phyloP scores from a whole-genome alignment of 2,329 filamentous ascomycete species.

The Raffaelea albimanens region DNA sequence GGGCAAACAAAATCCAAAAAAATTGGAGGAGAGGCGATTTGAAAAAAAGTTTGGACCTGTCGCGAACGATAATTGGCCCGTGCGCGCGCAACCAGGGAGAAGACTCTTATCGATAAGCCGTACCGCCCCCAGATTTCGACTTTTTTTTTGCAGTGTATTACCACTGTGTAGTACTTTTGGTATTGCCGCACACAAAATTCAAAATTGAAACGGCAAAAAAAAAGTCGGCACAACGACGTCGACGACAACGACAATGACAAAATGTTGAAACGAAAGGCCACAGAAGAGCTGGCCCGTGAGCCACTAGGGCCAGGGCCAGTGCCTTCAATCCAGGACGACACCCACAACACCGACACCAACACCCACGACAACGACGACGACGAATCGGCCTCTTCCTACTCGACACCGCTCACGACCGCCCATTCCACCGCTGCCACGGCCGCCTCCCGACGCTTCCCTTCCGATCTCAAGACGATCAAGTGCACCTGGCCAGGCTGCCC shows the following conservation, averaged over 20 bases:
- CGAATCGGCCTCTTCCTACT: not conserved
- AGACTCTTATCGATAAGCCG: slow-evolving; percentile 12
- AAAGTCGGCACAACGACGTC: no score
- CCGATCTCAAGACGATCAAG: slow-evolving; percentile 64
- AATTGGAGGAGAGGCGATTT: not conserved
- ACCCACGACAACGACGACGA: slow-evolving; percentile 2
- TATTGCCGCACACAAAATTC: not conserved
- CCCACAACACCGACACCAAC: no score
- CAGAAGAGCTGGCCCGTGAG: slow-evolving; percentile 6
- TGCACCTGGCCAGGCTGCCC: slow-evolving; percentile 67
- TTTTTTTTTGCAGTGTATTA: not conserved
- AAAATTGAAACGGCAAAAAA: not conserved
- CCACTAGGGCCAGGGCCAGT: not conserved
- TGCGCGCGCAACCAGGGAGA: not conserved
- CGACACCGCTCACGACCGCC: slow-evolving; percentile 10
- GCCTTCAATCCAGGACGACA: no score
- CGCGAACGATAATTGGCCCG: slow-evolving; percentile 5
- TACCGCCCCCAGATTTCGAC: not conserved
- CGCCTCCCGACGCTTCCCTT: slow-evolving; percentile 38
- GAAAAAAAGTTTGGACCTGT: slow-evolving; percentile 9
- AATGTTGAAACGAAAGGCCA: slow-evolving; percentile 13
- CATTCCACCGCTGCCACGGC: slow-evolving; percentile 8
- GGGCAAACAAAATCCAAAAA: not conserved
- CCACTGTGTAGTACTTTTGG: not conserved
- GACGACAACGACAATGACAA: no score